Evolutionary conservation across 441 rosid genomes (phyloP).

Genomic region (Croton laevigatus): DNA sequence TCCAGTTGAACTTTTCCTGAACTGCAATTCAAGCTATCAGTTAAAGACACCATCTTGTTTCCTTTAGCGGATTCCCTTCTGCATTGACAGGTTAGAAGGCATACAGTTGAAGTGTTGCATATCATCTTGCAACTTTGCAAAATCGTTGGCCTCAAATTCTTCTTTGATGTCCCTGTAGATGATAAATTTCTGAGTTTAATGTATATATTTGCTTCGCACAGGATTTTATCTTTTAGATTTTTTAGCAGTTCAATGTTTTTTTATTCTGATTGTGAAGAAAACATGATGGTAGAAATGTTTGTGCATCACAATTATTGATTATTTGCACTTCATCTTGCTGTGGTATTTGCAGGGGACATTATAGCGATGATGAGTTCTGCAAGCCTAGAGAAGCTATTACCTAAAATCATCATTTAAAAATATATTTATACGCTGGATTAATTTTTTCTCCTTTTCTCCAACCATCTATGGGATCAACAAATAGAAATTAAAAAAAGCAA

Average conservation of each 20-base stretch:
- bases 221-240: neutral
- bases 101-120: neutral
- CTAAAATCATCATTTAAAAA: too few species aligned
- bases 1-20: constrained; percentile 7
- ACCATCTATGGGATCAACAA: too few species aligned
- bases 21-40: constrained; percentile 15
- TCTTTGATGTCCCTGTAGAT: constrained; percentile 6
- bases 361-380: neutral
- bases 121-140: constrained; percentile 3
- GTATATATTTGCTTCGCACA: constrained; percentile 13
- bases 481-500: too few species aligned
- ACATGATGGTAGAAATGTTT: neutral
- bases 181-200: neutral
- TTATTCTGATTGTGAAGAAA: neutral
- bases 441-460: too few species aligned
- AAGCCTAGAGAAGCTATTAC: too few species aligned
- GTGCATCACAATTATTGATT: neutral
- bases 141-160: neutral
- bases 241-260: neutral
- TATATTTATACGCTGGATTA: too few species aligned
- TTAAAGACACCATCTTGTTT: neutral
- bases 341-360: neutral
- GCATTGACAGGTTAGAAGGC: neutral
- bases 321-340: neutral
- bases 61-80: neutral